Base-by-base conservation (phyloP, 768 basidiomycete genomes). In the Hysterangium stoloniferum region DNA sequence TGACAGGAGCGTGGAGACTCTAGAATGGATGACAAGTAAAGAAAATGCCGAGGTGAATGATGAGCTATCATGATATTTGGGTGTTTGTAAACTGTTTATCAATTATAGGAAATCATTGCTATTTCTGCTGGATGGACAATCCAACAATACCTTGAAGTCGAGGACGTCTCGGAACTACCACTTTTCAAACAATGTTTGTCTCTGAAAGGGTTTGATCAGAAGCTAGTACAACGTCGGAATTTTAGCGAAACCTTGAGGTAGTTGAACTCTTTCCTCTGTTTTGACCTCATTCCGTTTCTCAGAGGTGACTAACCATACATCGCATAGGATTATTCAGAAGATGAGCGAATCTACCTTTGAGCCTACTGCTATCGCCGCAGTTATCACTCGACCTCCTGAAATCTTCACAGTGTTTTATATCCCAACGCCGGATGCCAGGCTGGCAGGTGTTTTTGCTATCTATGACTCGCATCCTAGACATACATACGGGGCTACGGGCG, bases 321-420 rank as follows among this genome's bases (percentile, higher is more conserved):
- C 6, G 8, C 34, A 6, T 22, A 48, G 33, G 15, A 24, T 19
- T 31, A 28, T 51, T 15, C 13, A 51, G 15, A 20, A 45, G 22
- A 6, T 17, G 4, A 48, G 46, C 36, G 29, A 17, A 19, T 17
- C 19, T 8, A 52, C 50, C 1, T 58, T 48, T 38, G 57, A 19
- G 25, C 62, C 68, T 45, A 52, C 70, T 38, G 74, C 73, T 48
- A 67, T 66, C 32, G n/a, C n/a, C n/a, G n/a, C n/a, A n/a, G 69
- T 84, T 45, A 77, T 86, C 54, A 86, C 84, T 0, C 79, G 82
- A 19, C 81, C 84, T 31, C 83, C 84, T 0, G 84, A 85, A 59
- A 84, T 85, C 47, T 62, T 85, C 11, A 70, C 75, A 13, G 76
- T 79, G 58, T 58, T 81, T 53, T 67, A 67, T 45, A 63, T 70